A percentile compares a stretch with the other conserved stretches of the same genome.
These are phyloP conservation scores for Puccinia horiana DNA, from an alignment of 1,284 basidiomycete genomes.

Conservation along the genomic window DNA sequence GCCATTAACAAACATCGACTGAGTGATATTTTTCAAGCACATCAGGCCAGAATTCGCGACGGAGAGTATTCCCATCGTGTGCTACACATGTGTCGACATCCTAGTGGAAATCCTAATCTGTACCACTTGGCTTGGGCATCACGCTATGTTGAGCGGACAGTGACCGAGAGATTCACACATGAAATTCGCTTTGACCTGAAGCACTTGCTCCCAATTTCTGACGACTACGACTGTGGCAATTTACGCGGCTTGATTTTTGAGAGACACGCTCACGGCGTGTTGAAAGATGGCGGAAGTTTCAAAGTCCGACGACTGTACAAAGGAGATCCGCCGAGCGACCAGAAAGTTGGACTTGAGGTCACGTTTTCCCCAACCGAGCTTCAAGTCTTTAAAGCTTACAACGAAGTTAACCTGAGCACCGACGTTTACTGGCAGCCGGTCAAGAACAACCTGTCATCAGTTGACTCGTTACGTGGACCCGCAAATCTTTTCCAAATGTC, in stretches of 20 bases:
- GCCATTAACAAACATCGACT: background rate
- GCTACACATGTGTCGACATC: slow-evolving; percentile 9
- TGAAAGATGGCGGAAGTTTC: slow-evolving; percentile 24
- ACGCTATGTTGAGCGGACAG: background rate
- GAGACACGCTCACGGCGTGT: background rate
- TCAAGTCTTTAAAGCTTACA: background rate
- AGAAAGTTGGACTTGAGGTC: slow-evolving; percentile 4
- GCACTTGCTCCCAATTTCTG: background rate
- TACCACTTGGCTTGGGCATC: slow-evolving; percentile 3
- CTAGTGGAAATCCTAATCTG: background rate
- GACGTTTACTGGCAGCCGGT: background rate
- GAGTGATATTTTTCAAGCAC: background rate
- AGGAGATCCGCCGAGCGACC: background rate
- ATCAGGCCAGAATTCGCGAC: background rate
- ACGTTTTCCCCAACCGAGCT: slow-evolving; percentile 1
- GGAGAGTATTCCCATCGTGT: slow-evolving; percentile 16
- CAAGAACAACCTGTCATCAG: slow-evolving; percentile 10
- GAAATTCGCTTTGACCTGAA: background rate
- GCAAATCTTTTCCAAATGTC: slow-evolving; percentile 23
- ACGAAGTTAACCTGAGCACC: background rate
- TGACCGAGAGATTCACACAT: background rate
- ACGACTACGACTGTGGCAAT: background rate
- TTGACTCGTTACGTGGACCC: slow-evolving; percentile 22
- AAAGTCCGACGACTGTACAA: slow-evolving; percentile 11
- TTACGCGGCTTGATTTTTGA: background rate